Conservation (phyloP, 75 land plant genomes). For the Picea glauca region DNA sequence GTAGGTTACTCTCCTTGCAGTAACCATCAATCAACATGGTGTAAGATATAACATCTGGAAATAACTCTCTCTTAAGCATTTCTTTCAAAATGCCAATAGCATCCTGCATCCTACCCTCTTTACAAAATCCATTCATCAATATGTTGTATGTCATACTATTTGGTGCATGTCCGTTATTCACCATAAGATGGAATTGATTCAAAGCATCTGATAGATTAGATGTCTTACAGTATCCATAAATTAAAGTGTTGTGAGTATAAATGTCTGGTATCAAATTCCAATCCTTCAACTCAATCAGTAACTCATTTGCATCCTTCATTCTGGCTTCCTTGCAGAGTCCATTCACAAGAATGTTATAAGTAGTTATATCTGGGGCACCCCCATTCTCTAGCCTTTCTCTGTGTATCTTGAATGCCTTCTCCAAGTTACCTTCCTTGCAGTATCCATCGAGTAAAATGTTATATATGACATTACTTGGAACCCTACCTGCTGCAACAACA, state of each 20-base stretch:
- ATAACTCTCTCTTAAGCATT: slow-evolving; percentile 15
- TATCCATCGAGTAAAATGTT: slow-evolving; percentile 59
- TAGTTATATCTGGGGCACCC: slow-evolving; percentile 36
- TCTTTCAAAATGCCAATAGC: slow-evolving; percentile 23
- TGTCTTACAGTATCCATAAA: slow-evolving; percentile 50
- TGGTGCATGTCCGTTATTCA: slow-evolving; percentile 4
- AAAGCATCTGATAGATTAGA: slow-evolving; percentile 38
- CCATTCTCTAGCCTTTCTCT: slow-evolving; percentile 28
- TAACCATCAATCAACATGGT: slow-evolving; percentile 53
- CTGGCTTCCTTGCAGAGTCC: slow-evolving; percentile 37
- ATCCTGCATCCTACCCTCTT: slow-evolving; percentile 21
- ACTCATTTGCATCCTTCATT: slow-evolving; percentile 43
- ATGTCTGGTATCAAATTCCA: slow-evolving; percentile 36
- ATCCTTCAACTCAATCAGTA: slow-evolving; percentile 39
- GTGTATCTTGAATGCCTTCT: slow-evolving; percentile 38
- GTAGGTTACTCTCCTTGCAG: slow-evolving; percentile 24
- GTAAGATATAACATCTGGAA: slow-evolving; percentile 36
- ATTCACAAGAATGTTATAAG: slow-evolving; percentile 53
- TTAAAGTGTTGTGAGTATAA: slow-evolving; percentile 48
- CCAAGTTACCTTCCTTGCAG: slow-evolving; percentile 50
- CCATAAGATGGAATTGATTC: slow-evolving; percentile 19
- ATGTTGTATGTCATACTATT: slow-evolving; percentile 11
- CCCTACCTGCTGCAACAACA: neutral
- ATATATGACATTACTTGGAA: slow-evolving; percentile 22
- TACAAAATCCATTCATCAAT: slow-evolving; percentile 36